Evolutionary conservation across 176 grass and related monocot genomes (phyloP).

Genomic region (Oryza officinalis): DNA sequence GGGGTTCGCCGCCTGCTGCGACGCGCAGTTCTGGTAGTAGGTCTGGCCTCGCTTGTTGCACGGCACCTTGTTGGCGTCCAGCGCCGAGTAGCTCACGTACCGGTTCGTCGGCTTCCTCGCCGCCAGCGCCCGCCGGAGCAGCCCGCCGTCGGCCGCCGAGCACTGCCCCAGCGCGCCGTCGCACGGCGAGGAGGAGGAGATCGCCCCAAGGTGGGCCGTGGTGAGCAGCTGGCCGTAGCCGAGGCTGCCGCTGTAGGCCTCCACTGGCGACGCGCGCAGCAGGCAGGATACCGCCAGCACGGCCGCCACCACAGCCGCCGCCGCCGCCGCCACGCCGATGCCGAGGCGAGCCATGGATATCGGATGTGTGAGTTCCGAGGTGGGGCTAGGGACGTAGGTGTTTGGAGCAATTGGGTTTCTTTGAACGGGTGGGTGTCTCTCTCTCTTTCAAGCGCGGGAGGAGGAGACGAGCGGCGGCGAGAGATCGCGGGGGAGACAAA

Average conservation of each 20-base stretch:
- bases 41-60: constrained; percentile 63
- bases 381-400: too few species aligned
- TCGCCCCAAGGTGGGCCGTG: too few species aligned
- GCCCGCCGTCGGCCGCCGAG: background rate
- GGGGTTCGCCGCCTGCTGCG: constrained; percentile 46
- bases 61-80: constrained; percentile 58
- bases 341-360: too few species aligned
- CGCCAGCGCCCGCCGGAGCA: constrained; percentile 24
- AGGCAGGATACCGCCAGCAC: background rate
- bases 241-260: background rate
- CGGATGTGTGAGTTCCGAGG: background rate
- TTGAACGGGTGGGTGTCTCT: background rate
- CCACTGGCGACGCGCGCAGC: background rate
- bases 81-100: constrained; percentile 72
- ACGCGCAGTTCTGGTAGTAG: constrained; percentile 77
- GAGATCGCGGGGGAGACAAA: background rate
- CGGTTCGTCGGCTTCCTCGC: constrained; percentile 26
- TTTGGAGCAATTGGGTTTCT: background rate
- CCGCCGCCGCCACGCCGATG: too few species aligned
- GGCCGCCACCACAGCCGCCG: too few species aligned
- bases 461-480: background rate
- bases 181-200: background rate
- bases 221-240: background rate
- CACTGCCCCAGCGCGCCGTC: constrained; percentile 31
- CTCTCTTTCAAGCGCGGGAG: background rate